Base-by-base conservation (phyloP, 2,329 filamentous ascomycete species). In the Aspergillus japonicus region DNA sequence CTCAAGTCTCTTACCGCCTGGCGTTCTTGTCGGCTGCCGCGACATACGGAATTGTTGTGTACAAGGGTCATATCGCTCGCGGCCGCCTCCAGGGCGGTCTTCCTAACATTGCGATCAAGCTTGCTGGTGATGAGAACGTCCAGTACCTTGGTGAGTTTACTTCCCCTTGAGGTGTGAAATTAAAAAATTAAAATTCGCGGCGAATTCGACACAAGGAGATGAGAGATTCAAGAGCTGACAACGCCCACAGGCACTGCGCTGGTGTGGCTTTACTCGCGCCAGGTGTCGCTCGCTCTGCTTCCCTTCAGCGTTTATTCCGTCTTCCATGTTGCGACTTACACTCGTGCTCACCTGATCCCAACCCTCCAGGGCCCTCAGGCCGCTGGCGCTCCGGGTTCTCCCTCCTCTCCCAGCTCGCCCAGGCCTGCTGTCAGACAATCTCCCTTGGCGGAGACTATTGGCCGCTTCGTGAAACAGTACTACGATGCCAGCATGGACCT, bases 251-350 rank as follows among this genome's bases (percentile, higher is more conserved):
- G 87, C 70, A 93, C 98, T 90, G 92, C 93, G 58, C 84, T 98
- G 63, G 86, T 98, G 71, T 99, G 95, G 95, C 90, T 99, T 70
- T 89, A 94, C 78, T 88, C 89, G 62, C 90, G 91, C 69, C 93
- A 97, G 81, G 89, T 96, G 71, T 88, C 92, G 42, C 84, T 97
- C 69, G 95, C 95, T 58, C 86, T 99, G 71, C 86, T 97, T 58
- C 95, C 95, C 29, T 99, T 96, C 81, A 89, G 88, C 69, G 91
- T 99, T 78, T 99, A 98, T 86, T 98, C 94, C 60, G 80, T 98
- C 78, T 99, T 99, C 88, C 95, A 99, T 81, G 92, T 98, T 68
- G 91, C 93, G 63, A 98, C 95, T 66, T 99, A 99, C 81, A 91
- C 90, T 66, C 92, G 95, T 77, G 90, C 90, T 76, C 96, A 96